phyloP scores from a whole-genome alignment of 208 protist genomes.

The Leishmania arabica region DNA sequence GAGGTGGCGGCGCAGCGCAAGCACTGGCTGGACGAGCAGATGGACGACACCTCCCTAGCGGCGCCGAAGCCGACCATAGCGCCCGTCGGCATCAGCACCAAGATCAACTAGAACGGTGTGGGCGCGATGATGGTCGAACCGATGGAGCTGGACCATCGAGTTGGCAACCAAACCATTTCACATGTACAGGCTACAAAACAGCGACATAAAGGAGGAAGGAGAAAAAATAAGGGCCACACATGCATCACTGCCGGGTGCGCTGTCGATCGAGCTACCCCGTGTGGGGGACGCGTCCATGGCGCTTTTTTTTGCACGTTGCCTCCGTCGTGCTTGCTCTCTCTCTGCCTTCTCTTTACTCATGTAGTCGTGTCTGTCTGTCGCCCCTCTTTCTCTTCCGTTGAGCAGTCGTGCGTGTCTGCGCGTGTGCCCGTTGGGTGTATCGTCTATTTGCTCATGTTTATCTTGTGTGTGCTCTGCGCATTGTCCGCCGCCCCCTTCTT shows the following conservation, averaged over 20 bases:
- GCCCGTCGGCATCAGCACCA: slow-evolving; percentile 59
- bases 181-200: neutral
- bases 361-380: neutral
- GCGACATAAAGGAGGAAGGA: neutral
- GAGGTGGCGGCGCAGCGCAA: slow-evolving; percentile 76
- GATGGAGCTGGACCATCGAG: neutral
- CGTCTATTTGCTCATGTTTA: neutral
- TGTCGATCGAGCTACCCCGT: neutral
- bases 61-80: slow-evolving; percentile 78
- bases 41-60: slow-evolving; percentile 35
- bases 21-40: slow-evolving; percentile 70
- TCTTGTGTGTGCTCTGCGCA: neutral
- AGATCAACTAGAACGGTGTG: slow-evolving; percentile 23
- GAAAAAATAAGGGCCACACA: neutral
- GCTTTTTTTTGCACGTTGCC: neutral
- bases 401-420: neutral
- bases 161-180: neutral
- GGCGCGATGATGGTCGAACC: neutral
- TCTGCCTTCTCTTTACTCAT: neutral
- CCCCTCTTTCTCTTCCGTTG: neutral
- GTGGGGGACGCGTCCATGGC: neutral
- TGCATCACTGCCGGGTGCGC: neutral
- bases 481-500: neutral
- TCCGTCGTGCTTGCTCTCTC: neutral
- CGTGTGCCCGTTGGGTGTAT: neutral